Evolutionary conservation across 495 filamentous ascomycete species (phyloP), one percentile per base, ranked within the genome.

Genomic region (Aspergillus sparsus): DNA sequence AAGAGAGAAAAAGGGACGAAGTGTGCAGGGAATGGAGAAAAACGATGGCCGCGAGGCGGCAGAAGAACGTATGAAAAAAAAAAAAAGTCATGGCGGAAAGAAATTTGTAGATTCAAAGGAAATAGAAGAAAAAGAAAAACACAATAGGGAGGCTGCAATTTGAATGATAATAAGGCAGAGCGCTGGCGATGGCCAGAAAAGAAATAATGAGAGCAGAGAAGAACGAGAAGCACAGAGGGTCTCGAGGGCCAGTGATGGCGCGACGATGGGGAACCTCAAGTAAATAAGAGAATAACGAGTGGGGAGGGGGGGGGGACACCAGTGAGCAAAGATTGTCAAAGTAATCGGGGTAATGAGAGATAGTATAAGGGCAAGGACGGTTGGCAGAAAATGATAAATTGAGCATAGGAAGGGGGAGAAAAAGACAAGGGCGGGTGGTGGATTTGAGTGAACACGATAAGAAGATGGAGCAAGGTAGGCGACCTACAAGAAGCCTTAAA

Each of bases 401-500:
- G 49, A 63, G 61, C 31, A 33, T 57, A 55, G 66, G 61, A 42
- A 64, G 62, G 63, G 63, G 41, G 69, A 65, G 53, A 63, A 44
- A 66, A 55, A 67, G 60, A 68, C 61, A 46, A 62, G 45, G 59
- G 54, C 54, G 51, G 58, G 57, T 53, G 42, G 39, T 16, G 37
- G 60, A 42, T 51, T 52, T 42, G 53, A 55, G 55, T 49, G 50
- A 62, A 67, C 62, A 47, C 47, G 61, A 69, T 60, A 66, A 62
- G 53, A 55, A 63, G 55, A 60, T 55, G 68, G 55, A 55, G 61
- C 58, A 65, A 71, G 69, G 64, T 60, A 76, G 72, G 74, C 74
- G 62, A 79, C 76, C 76, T 78, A 78, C 76, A 77, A 78, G 73
- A 78, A 76, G 73, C 76, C 76, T 69, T 68, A 58, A 64, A 27